Evolutionary conservation across 768 basidiomycete genomes (phyloP), one percentile per base, ranked within the genome.

Genomic region (Psilocybe cyanescens): DNA sequence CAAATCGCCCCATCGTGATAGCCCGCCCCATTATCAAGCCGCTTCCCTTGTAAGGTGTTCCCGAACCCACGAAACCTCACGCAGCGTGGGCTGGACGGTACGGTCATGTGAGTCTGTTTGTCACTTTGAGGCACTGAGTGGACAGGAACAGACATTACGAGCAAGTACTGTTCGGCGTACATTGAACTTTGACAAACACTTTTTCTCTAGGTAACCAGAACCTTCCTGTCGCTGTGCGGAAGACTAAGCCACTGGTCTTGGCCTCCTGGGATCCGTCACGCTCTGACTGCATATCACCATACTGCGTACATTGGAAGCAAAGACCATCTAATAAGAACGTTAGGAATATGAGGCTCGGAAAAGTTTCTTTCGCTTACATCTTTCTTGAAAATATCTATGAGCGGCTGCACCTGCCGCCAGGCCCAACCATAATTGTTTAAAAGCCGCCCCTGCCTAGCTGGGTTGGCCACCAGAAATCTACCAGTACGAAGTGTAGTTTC

Each of bases 401-500:
- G 74, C 2, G 83, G 78, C 12, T 74, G 65, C 17, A 82, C 81
- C 56, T 82, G 80, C 44, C 79, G 75, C 74, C 75, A 84, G 0
- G 79, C 77, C 87, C 87, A 89, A 0, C 75, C 72, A 67, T 75
- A 87, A 55, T 84, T 77, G 30, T 62, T 65, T 68, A 81, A 66
- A 77, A 84, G 81, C 66, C 62, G 79, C 56, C 88, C 86, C 62
- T 79, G 75, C 35, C 71, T 74, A 5, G 49, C 37, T 8, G 51
- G 52, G 49, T 77, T 71, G 0, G 65, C 64, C 6, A 67, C 60
- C 31, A 88, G 71, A 66, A 85, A 86, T 51, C 75, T 74, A 19
- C 85, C 85, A 8, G 80, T 74, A 1, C 86, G 79, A n/a, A 82
- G 67, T 71, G 83, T 78, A 0, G 77, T 69, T 28, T 85, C 83